Conservation (phyloP, 2,329 filamentous ascomycete species). For the Xylariaceae sp. region DNA sequence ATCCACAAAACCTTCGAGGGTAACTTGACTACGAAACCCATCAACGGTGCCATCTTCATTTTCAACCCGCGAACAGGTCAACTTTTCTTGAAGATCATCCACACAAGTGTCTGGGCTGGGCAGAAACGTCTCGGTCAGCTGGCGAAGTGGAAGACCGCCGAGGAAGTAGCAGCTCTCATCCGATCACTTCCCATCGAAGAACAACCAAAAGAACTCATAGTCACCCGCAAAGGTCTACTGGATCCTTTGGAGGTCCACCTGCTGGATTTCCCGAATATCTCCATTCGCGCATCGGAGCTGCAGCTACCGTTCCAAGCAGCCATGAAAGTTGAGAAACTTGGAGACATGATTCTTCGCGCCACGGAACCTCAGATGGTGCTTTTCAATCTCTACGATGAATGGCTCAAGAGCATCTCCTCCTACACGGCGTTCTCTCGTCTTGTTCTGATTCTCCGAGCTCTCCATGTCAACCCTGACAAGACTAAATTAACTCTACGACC, state of each 20-base stretch:
- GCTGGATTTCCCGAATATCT: constrained; percentile 98
- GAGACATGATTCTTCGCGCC: constrained; percentile 95
- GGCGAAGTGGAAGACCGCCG: constrained; percentile 98
- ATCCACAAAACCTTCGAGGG: constrained; percentile 99
- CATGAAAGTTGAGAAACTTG: constrained; percentile 99
- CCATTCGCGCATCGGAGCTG: constrained; percentile 91
- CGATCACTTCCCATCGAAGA: constrained; percentile 93
- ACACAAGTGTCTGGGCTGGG: constrained; percentile 97
- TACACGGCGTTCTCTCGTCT: constrained; percentile 97
- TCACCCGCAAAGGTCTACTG: constrained; percentile 91
- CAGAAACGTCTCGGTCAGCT: constrained; percentile 98
- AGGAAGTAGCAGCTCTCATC: constrained; percentile 97
- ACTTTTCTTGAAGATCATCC: constrained; percentile 97
- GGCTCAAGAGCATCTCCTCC: constrained; percentile 96
- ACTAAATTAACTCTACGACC: constrained; percentile 91
- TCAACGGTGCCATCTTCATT: constrained; percentile 99
- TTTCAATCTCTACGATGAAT: constrained; percentile 98
- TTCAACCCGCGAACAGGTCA: constrained; percentile 99
- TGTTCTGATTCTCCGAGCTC: constrained; percentile 83
- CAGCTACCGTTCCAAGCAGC: constrained; percentile 98
- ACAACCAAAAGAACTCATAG: constrained; percentile 97
- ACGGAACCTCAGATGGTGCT: constrained; percentile 99
- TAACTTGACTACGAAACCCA: constrained; percentile 97
- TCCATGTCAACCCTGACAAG: constrained; percentile 98
- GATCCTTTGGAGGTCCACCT: constrained; percentile 96